Conservation (phyloP, 2,329 filamentous ascomycete genomes). For the Nannizziopsis barbatae region DNA sequence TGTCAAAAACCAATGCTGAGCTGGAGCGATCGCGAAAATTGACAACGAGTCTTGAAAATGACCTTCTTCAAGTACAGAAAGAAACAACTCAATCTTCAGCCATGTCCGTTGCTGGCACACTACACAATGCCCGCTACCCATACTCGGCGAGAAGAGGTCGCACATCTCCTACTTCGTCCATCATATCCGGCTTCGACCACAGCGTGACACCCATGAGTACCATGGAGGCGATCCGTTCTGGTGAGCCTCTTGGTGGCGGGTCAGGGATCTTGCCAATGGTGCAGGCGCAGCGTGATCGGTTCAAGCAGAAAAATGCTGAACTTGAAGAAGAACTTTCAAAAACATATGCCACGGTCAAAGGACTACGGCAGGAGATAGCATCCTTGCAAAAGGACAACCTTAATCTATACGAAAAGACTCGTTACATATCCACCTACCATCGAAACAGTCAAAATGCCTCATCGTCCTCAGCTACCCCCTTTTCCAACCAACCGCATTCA, state of each 20-base stretch:
- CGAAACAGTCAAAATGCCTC: slow-evolving; percentile 47
- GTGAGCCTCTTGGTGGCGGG: slow-evolving; percentile 60
- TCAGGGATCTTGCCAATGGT: slow-evolving; percentile 95
- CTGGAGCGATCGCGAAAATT: slow-evolving; percentile 74
- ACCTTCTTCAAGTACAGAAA: slow-evolving; percentile 76
- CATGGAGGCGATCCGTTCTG: slow-evolving; percentile 51
- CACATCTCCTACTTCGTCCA: slow-evolving; percentile 86
- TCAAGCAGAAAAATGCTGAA: slow-evolving; percentile 89
- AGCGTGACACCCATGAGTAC: slow-evolving; percentile 41
- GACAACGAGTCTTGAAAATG: slow-evolving; percentile 81
- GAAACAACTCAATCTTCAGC: slow-evolving; percentile 71
- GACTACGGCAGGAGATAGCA: slow-evolving; percentile 78
- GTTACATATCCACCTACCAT: slow-evolving; percentile 90
- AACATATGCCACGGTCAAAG: slow-evolving; percentile 67
- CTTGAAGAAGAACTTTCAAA: slow-evolving; percentile 85
- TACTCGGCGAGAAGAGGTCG: slow-evolving; percentile 58
- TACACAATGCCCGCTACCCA: slow-evolving; percentile 65
- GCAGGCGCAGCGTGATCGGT: slow-evolving; percentile 91
- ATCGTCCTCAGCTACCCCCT: slow-evolving; percentile 54
- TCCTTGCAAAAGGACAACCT: slow-evolving; percentile 93
- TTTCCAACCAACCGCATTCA: slow-evolving; percentile 57
- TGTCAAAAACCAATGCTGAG: slow-evolving; percentile 72
- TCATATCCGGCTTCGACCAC: slow-evolving; percentile 92
- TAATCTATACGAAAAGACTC: slow-evolving; percentile 91
- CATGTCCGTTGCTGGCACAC: slow-evolving; percentile 80